Evolutionary conservation across 129 eudicot species (phyloP), one percentile per base, ranked within the genome.

Genomic region (Chrysanthemum seticuspe): DNA sequence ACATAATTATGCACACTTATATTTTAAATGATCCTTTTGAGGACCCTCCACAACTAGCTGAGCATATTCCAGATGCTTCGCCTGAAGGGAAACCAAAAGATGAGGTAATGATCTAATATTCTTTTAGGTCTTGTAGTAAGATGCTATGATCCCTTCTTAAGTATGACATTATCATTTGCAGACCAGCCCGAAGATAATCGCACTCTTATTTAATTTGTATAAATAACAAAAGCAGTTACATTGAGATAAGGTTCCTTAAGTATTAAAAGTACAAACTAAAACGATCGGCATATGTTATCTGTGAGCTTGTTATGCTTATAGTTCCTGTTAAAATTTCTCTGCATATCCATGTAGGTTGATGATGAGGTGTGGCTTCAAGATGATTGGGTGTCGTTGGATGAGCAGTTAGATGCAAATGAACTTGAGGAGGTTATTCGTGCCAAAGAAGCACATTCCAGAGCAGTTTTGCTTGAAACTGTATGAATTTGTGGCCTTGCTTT

Each of bases 311-410:
- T 51, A 14, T 52, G 49, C 62, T 13, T 68, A 27, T 4, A 25
- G 73, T 13, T 23, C 13, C 13, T 23, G 60, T 49, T 56, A 2
- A 27, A 3, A 27, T 3, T 27, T 27, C 0, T 27, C 3, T 27
- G 2, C 3, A 27, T 27, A 27, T 44, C 16, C 36, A 44, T 51
- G 62, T 82, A 93, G 98, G 93, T 90, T 88, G 91, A 86, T 67
- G 94, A 90, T 80, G 97, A 90, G 51, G 99, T 95, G 84, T 84
- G 96, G 18, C 94, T 95, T 64, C 97, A 95, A 81, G 99, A 95
- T 68, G 99, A 95, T 73, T 95, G 99, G 99, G 90, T 90, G 47
- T 97, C 99, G 48, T 79, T 95, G 96, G 97, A 90, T 73, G 97
- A 90, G 64, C 84, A 86, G 68, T 74, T 95, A 64, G 87, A 73